Evolutionary conservation across 2,329 filamentous ascomycete species (phyloP).

Genomic region (Cordyceps fumosorosea): DNA sequence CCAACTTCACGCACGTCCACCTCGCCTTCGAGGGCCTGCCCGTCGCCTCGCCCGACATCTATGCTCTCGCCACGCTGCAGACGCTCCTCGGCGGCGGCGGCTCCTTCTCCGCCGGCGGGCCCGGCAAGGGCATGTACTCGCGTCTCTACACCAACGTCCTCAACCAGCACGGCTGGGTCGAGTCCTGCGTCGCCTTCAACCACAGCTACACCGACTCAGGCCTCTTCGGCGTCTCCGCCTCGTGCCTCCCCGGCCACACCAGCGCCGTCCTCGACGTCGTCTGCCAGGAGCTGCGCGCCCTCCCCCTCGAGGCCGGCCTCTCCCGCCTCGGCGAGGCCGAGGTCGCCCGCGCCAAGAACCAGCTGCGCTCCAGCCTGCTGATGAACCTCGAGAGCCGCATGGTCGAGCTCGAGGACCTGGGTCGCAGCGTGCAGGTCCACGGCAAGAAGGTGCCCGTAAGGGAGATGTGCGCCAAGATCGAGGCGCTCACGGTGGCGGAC

Average conservation of each 20-base stretch:
- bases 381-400: conserved; percentile 98
- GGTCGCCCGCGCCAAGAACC: conserved; percentile 92
- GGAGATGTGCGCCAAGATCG: conserved; percentile 89
- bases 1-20: conserved; percentile 85
- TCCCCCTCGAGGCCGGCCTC: conserved; percentile 72
- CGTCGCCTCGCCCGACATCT: conserved; percentile 87
- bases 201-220: conserved; percentile 95
- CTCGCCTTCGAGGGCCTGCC: conserved; percentile 92
- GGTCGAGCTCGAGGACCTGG: conserved; percentile 95
- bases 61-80: conserved; percentile 90
- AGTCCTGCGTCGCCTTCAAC: conserved; percentile 93
- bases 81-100: conserved; percentile 93
- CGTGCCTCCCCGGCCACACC: conserved; percentile 73
- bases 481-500: conserved; percentile 72
- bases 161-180: conserved; percentile 96
- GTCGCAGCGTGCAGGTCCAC: conserved; percentile 93
- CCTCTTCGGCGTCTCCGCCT: conserved; percentile 86
- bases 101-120: conserved; percentile 92
- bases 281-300: conserved; percentile 76
- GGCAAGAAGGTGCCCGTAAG: conserved; percentile 83
- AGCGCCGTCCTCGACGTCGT: conserved; percentile 88
- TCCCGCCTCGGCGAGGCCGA: conserved; percentile 65
- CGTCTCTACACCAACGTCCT: conserved; percentile 95
- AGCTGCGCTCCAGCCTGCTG: conserved; percentile 78
- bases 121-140: conserved; percentile 98